These are phyloP conservation scores for Allium fistulosum DNA, from an alignment of 106 monocot genomes.

Conservation along the genomic window DNA sequence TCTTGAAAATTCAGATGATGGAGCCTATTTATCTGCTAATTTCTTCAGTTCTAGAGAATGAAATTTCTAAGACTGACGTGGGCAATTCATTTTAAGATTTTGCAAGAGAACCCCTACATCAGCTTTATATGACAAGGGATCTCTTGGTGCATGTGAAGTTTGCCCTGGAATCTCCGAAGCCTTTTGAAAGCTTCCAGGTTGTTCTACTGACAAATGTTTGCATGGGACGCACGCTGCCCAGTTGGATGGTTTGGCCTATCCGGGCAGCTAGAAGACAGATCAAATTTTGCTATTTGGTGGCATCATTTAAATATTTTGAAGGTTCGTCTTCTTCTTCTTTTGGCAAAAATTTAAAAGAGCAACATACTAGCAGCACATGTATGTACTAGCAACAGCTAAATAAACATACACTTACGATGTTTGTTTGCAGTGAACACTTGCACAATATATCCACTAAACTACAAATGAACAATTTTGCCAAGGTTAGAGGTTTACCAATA, in stretches of 20 bases:
- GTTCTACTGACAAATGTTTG: conserved; percentile 17
- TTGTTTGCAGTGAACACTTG: too few species aligned
- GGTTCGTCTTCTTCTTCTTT: too few species aligned
- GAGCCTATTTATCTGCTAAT: conserved; percentile 25
- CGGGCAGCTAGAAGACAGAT: conserved; percentile 31
- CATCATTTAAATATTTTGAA: conserved; percentile 2
- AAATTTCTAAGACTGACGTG: conserved; percentile 17
- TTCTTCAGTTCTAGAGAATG: conserved; percentile 22
- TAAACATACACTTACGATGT: too few species aligned
- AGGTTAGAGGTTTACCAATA: conserved; percentile 50
- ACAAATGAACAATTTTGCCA: too few species aligned
- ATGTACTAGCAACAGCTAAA: too few species aligned
- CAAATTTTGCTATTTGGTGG: conserved; percentile 39
- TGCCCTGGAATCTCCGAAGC: conserved; percentile 19
- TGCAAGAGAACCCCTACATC: conserved; percentile 26
- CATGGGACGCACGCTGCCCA: too few species aligned
- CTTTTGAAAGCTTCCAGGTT: conserved; percentile 48
- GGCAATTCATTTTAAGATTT: conserved; percentile 31
- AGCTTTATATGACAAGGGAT: conserved; percentile 11
- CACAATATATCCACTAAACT: too few species aligned
- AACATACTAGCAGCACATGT: too few species aligned
- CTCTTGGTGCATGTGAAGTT: conserved; percentile 13
- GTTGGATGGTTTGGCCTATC: conserved; percentile 16
- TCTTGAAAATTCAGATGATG: conserved; percentile 20
- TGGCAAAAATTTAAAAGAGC: too few species aligned